A percentile compares a stretch with the other conserved stretches of the same genome.
Conservation (phyloP, 768 basidiomycete species). For the Podaxis carcinomalis region DNA sequence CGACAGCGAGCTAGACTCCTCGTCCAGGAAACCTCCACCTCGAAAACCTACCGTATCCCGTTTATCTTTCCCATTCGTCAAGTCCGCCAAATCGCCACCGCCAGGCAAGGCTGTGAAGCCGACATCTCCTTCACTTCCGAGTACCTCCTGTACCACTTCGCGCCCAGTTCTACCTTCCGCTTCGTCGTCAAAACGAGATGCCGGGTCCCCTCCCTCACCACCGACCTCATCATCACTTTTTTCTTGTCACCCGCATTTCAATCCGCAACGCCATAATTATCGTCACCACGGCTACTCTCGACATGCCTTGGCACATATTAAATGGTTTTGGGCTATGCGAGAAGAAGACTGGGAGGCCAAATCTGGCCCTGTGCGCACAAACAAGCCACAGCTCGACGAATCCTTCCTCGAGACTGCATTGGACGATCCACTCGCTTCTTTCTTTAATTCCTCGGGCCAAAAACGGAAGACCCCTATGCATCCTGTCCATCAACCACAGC, state of each 20-base stretch:
- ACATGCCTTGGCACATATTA: conserved; percentile 53
- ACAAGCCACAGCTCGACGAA: conserved; percentile 2
- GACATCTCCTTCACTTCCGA: not conserved
- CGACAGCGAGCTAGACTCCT: not conserved
- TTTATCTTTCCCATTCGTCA: conserved; percentile 8
- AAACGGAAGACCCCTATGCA: conserved; percentile 2
- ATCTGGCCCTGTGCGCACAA: conserved; percentile 10
- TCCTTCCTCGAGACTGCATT: conserved; percentile 8
- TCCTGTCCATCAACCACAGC: conserved; percentile 2
- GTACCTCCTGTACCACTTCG: not conserved
- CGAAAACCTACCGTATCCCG: conserved; percentile 4
- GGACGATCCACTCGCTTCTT: conserved; percentile 1
- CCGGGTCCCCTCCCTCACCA: conserved; percentile 13
- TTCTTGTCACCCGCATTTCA: not conserved
- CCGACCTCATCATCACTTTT: conserved; percentile 31
- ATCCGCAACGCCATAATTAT: conserved; percentile 37
- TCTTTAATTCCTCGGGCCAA: not conserved
- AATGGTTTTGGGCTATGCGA: conserved; percentile 58
- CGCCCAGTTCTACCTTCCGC: not conserved
- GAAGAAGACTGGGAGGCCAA: conserved; percentile 44
- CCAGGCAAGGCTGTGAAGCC: not conserved
- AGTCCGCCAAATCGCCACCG: conserved; percentile 2
- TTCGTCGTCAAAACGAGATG: conserved; percentile 10
- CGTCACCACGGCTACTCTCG: conserved; percentile 61
- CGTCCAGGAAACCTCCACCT: not conserved